Evolutionary conservation across 1,284 basidiomycete species (phyloP), one percentile per base, ranked within the genome.

Genomic region (Ganoderma resinaceum): DNA sequence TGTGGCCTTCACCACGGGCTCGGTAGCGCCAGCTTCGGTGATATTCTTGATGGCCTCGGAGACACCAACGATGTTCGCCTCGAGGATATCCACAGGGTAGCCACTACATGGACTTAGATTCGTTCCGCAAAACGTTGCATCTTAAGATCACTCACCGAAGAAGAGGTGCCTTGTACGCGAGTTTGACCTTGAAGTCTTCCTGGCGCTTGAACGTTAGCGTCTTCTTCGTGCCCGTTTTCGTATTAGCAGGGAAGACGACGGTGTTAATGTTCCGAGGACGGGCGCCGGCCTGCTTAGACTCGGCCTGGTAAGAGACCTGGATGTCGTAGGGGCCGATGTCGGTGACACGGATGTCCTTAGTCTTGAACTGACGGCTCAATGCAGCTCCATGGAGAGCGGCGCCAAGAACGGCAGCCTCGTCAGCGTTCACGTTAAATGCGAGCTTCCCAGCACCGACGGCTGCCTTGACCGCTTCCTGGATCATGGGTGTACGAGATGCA

Each of bases 341-440:
- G 23, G 86, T 81, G 35, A 98, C 86, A 68, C 94, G 93, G 78
- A 99, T 94, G 73, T 93, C 91, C 84, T 99, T 99, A 70, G 97
- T 98, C 83, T 95, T 95, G 88, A 98, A 99, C 78, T 96, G 95
- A 49, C 92, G 87, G 76, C 93, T 96, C 61, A 97, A 87, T 38
- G 89, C 88, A 3, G 98, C 98, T 29, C 96, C 98, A 74, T 98
- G 92, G 65, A 98, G 91, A 2, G 95, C 98, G 5, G 97, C 97
- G 82, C 95, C 96, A 63, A 99, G 89, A 18, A 98, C 97, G 14
- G 94, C 94, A 0, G 96, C 95, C 84, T 99, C 97, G 79, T 99
- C 98, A 0, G 97, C 93, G 78, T 99, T 99, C 66, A 99, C 95
- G 75, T 98, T 98, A 76, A 93, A 87, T 8, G 96, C 95, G 72